Evolutionary conservation across 164 flowering plant genomes (phyloP).

Genomic region (Berberis vulgaris): DNA sequence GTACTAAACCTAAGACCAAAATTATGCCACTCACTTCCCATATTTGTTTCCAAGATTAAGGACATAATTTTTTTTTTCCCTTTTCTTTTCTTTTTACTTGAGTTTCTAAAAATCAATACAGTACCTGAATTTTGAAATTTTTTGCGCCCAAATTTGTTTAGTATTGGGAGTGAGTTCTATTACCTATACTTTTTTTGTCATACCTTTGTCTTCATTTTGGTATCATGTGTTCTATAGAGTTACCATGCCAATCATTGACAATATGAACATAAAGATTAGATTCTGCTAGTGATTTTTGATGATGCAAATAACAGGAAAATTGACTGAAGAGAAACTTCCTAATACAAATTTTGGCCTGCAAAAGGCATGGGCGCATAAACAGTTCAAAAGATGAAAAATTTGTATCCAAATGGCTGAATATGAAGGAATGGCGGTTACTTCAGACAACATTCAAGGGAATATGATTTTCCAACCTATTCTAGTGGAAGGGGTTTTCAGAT

Average conservation of each 20-base stretch:
- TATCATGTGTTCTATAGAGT: too few relatives aligned
- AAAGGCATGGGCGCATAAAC: constrained; percentile 18
- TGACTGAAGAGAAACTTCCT: constrained; percentile 19
- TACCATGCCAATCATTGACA: not conserved
- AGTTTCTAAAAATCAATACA: too few relatives aligned
- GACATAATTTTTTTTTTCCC: too few relatives aligned
- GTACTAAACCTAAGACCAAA: too few relatives aligned
- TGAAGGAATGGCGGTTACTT: constrained; percentile 17
- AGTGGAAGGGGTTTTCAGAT: constrained; percentile 85
- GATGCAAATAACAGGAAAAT: constrained; percentile 14
- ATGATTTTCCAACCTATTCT: constrained; percentile 76
- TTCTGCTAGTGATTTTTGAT: constrained; percentile 11
- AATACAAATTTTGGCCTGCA: constrained; percentile 33
- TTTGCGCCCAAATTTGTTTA: too few relatives aligned
- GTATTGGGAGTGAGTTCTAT: too few relatives aligned
- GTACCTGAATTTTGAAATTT: too few relatives aligned
- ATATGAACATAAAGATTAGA: not conserved
- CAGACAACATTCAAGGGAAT: constrained; percentile 33
- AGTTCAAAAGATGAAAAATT: constrained; percentile 16
- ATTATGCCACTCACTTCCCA: too few relatives aligned
- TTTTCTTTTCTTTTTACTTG: too few relatives aligned
- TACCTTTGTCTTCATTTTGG: too few relatives aligned
- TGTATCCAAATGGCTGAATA: constrained; percentile 38
- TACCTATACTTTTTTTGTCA: too few relatives aligned
- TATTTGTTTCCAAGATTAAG: too few relatives aligned